These are phyloP conservation scores for Arthrobotrys pseudoclavata DNA, from an alignment of 2,329 filamentous ascomycete species.

Conservation along the genomic window DNA sequence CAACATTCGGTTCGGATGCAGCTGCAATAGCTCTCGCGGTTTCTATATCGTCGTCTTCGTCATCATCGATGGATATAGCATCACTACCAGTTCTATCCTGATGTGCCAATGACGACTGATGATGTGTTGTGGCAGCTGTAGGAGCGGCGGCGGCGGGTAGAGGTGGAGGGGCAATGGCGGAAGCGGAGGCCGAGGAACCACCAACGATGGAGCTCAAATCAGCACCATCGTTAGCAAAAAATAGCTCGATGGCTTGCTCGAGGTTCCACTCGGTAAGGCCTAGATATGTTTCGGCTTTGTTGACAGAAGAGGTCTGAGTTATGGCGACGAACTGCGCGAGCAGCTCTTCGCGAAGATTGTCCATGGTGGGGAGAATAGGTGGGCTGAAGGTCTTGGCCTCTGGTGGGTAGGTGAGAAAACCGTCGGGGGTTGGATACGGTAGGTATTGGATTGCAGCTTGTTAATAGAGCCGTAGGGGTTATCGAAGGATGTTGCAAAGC, in stretches of 20 bases:
- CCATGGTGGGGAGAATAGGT: constrained; percentile 70
- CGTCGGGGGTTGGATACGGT: constrained; percentile 13
- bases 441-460: not conserved
- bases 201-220: constrained; percentile 67
- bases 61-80: constrained; percentile 67
- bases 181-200: constrained; percentile 63
- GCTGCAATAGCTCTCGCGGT: constrained; percentile 61
- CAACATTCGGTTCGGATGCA: constrained; percentile 63
- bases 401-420: not conserved
- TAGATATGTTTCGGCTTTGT: constrained; percentile 85
- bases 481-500: not conserved
- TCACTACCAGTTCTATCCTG: constrained; percentile 65
- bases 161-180: constrained; percentile 66
- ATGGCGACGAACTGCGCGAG: constrained; percentile 84
- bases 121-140: constrained; percentile 40
- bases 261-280: constrained; percentile 86
- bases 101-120: constrained; percentile 15
- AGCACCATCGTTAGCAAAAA: constrained; percentile 87
- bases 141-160: constrained; percentile 64
- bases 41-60: constrained; percentile 62
- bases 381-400: constrained; percentile 25
- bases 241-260: constrained; percentile 88
- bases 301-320: constrained; percentile 75
- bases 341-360: constrained; percentile 70
- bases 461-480: not conserved